Evolutionary conservation across 2,329 filamentous ascomycete genomes (phyloP), one percentile per base, ranked within the genome.

Genomic region (Fusarium mundagurra): DNA sequence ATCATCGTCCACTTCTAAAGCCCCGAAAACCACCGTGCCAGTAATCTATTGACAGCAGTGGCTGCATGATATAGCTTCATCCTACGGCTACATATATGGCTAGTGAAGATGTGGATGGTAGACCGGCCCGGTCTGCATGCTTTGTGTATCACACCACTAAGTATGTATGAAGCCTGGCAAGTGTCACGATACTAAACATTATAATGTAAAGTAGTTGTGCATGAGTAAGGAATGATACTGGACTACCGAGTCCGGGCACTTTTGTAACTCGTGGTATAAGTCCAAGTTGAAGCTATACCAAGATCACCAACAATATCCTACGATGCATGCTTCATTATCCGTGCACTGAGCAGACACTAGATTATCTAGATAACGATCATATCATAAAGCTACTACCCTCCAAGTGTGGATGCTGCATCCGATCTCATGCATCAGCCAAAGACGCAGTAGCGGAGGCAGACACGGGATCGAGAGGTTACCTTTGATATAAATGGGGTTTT

Each of bases 391-490:
- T 53, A 22, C 45, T 36, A 31, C 64, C 27, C 43, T 58, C 60
- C 45, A 57, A 61, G 53, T 50, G 54, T 55, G 72, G 55, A 48
- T 61, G 55, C 60, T 55, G 71, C 67, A 74, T 34, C 64, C 22
- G 51, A 72, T 74, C 65, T 54, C 59, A 69, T 68, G 67, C 68
- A 72, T 51, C 50, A 53, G 38, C 44, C 50, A 55, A 62, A 65
- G 50, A 69, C 44, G 70, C 71, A 69, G 70, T 67, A 72, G 44
- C 53, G 43, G 64, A 69, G 70, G 64, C 38, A 62, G 72, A 66
- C 45, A 63, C 62, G 61, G 63, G 62, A 70, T 50, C 63, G 62
- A 66, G 58, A 66, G 51, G 65, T 62, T 62, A 50, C 43, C 31
- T 48, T 16, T 24, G 54, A 31, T 59, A 68, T 74, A 64, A 69